These are phyloP conservation scores for Aspergillus calidoustus DNA, from an alignment of 2,329 filamentous ascomycete genomes.

Conservation along the genomic window DNA sequence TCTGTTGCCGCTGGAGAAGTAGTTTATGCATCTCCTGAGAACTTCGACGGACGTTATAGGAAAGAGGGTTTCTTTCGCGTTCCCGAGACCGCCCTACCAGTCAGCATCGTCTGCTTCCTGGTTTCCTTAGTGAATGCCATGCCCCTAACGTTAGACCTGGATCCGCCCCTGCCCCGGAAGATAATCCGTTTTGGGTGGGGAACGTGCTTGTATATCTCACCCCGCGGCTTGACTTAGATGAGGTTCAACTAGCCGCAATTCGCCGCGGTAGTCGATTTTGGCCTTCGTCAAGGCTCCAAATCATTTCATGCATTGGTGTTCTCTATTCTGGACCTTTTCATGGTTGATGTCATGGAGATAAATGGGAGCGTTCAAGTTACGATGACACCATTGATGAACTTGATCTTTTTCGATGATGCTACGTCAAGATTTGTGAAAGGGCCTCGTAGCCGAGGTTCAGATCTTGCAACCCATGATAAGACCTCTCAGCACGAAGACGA, in stretches of 20 bases:
- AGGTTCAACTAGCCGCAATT: slow-evolving; percentile 25
- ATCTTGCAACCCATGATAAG: neutral
- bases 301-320: slow-evolving; percentile 25
- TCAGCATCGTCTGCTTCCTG: slow-evolving; percentile 20
- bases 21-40: slow-evolving; percentile 4
- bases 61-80: slow-evolving; percentile 22
- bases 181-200: slow-evolving; percentile 21
- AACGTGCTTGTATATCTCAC: slow-evolving; percentile 22
- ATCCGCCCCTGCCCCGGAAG: slow-evolving; percentile 25
- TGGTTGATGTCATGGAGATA: slow-evolving; percentile 18
- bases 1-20: slow-evolving; percentile 26
- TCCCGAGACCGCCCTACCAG: neutral
- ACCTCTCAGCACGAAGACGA: neutral
- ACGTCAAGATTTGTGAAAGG: slow-evolving; percentile 15
- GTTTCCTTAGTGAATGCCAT: slow-evolving; percentile 23
- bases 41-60: slow-evolving; percentile 17
- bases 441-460: slow-evolving; percentile 12
- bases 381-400: slow-evolving; percentile 19
- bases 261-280: slow-evolving; percentile 18
- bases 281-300: slow-evolving; percentile 17
- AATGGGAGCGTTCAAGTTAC: slow-evolving; percentile 10
- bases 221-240: slow-evolving; percentile 20
- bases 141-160: slow-evolving; percentile 20
- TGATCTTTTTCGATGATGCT: slow-evolving; percentile 21
- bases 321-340: slow-evolving; percentile 24